phyloP scores from a whole-genome alignment of 768 basidiomycete genomes.

The Tricholoma matsutake region DNA sequence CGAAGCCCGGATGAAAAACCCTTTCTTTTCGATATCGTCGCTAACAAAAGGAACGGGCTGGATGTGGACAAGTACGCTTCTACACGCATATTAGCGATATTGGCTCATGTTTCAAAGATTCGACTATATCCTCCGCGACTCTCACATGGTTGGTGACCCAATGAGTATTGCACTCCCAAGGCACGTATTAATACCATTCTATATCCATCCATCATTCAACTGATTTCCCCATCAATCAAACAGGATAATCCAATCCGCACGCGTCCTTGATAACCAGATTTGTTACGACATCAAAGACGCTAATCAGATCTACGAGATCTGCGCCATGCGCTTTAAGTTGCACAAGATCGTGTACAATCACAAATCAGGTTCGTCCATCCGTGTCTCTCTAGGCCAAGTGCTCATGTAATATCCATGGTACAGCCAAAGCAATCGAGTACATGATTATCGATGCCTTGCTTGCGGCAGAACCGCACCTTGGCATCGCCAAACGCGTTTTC shows the following conservation, averaged over 20 bases:
- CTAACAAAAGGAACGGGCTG: constrained; percentile 76
- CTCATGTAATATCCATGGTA: not conserved
- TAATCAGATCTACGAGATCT: constrained; percentile 72
- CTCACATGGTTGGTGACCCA: constrained; percentile 65
- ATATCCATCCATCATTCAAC: not conserved
- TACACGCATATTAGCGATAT: not conserved
- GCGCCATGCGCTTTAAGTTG: constrained; percentile 70
- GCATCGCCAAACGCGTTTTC: constrained; percentile 54
- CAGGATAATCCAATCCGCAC: constrained; percentile 71
- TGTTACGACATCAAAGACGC: constrained; percentile 83
- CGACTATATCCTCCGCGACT: constrained; percentile 80
- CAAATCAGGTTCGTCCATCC: constrained; percentile 53
- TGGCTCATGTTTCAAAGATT: constrained; percentile 42
- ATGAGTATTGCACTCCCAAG: constrained; percentile 46
- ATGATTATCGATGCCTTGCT: constrained; percentile 82
- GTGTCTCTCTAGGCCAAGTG: too few species aligned
- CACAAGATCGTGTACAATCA: constrained; percentile 84
- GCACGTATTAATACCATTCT: constrained; percentile 31
- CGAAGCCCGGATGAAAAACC: constrained; percentile 50
- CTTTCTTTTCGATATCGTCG: constrained; percentile 83
- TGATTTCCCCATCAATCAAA: not conserved
- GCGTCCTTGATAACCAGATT: constrained; percentile 71
- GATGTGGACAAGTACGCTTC: constrained; percentile 78
- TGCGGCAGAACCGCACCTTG: constrained; percentile 59
- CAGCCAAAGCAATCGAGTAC: constrained; percentile 76